phyloP scores from a whole-genome alignment of 2,329 filamentous ascomycete genomes.

The Beauveria sp. region DNA sequence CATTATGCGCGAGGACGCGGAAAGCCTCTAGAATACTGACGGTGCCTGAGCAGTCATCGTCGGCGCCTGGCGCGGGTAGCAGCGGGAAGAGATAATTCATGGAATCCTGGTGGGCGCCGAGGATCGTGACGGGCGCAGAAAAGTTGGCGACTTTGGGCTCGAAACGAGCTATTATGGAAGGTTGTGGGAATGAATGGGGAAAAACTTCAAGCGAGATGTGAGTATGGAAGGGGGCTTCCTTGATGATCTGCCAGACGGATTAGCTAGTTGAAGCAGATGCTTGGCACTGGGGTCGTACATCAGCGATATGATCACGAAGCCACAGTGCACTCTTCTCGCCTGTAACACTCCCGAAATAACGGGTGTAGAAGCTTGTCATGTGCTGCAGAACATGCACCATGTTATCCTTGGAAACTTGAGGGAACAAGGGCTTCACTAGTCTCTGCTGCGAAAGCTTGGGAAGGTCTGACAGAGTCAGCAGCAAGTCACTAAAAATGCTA shows the following conservation, averaged over 20 bases:
- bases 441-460: slow-evolving; percentile 39
- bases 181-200: slow-evolving; percentile 60
- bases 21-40: slow-evolving; percentile 68
- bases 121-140: slow-evolving; percentile 35
- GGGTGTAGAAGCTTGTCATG: slow-evolving; percentile 53
- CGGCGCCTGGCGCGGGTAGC: slow-evolving; percentile 62
- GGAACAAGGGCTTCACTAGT: slow-evolving; percentile 47
- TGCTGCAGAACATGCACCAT: slow-evolving; percentile 58
- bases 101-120: slow-evolving; percentile 67
- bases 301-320: slow-evolving; percentile 28
- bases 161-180: slow-evolving; percentile 64
- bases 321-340: slow-evolving; percentile 26
- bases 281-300: slow-evolving; percentile 13
- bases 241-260: slow-evolving; percentile 20
- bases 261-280: neutral
- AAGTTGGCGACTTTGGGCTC: slow-evolving; percentile 29
- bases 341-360: slow-evolving; percentile 40
- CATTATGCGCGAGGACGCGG: slow-evolving; percentile 49
- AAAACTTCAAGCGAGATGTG: slow-evolving; percentile 43
- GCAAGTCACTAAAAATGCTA: neutral
- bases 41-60: slow-evolving; percentile 65
- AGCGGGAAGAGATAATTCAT: slow-evolving; percentile 66
- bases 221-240: slow-evolving; percentile 26
- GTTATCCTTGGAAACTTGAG: slow-evolving; percentile 51
- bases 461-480: slow-evolving; percentile 19